Base-by-base conservation (phyloP, 106 monocot species). In the Gastrodia elata region DNA sequence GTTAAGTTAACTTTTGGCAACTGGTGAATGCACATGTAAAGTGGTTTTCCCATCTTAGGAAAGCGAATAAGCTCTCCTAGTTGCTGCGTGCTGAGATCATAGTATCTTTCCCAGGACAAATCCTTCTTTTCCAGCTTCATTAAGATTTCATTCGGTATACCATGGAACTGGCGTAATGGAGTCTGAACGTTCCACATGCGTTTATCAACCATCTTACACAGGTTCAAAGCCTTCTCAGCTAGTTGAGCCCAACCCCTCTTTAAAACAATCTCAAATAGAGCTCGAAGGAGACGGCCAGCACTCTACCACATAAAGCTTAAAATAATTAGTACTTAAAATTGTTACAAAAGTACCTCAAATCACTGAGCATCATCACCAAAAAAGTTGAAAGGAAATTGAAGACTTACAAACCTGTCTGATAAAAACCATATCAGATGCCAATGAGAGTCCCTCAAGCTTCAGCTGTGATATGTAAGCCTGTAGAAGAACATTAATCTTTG, bases 141-240 rank as follows among this genome's bases (percentile, higher is more conserved):
- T 64, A 98, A 58, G 39, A 98, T 93, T 69, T 91, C 98, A 75
- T 98, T 98, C 52, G 98, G 98, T 76, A 98, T 90, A 28, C 91
- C 90, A 71, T 26, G 35, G 68, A 98, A 98, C 65, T 98, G 98
- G 15, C 93, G 98, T 44, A 98, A 70, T 8, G 98, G 98, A 22
- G 91, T 93, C 68, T 98, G 98, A 8, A 98, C 98, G 32, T 78
- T 89, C 98, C 98, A 98, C 86, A 98, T 93, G 27, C 87, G 86
- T 77, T 90, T 98, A 80, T 98, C 88, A 46, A 98, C 86, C 98
- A 98, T 98, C 83, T 98, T 98, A 81, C 93, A 98, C 44, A 98
- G 71, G 77, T 86, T 93, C 78, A 93, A 71, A 67, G 93, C 98
- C 76, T 86, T 98, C 73, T 93, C 91, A 68, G 98, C 77, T 57